Evolutionary conservation across 768 basidiomycete genomes (phyloP).

Genomic region (Serendipita sp.): DNA sequence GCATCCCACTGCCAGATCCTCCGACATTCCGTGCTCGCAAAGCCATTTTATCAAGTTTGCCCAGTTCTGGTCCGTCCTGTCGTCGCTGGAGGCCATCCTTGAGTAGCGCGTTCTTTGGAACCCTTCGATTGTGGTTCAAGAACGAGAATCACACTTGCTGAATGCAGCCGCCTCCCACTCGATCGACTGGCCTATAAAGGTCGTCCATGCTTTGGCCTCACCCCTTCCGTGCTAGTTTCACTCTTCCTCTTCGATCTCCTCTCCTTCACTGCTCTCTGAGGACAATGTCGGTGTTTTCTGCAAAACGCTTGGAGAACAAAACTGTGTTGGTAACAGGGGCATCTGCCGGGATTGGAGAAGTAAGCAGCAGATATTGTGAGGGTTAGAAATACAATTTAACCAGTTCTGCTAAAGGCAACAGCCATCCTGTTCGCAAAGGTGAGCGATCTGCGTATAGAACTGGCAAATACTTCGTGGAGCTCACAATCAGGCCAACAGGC

Average conservation of each 20-base stretch:
- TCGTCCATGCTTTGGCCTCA: no score
- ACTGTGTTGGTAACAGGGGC: slow-evolving; percentile 82
- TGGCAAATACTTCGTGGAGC: background rate
- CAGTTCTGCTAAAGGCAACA: slow-evolving; percentile 38
- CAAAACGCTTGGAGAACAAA: slow-evolving; percentile 64
- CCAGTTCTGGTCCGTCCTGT: slow-evolving; percentile 23
- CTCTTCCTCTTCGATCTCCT: background rate
- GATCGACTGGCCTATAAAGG: no score
- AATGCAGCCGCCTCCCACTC: no score
- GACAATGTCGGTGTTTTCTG: slow-evolving; percentile 65
- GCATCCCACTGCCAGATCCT: slow-evolving; percentile 34
- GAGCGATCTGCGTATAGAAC: slow-evolving; percentile 3
- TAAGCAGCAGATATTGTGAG: slow-evolving; percentile 22
- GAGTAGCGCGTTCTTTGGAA: background rate
- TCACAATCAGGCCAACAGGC: slow-evolving; percentile 27
- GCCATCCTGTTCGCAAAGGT: slow-evolving; percentile 83
- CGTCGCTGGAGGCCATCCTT: background rate
- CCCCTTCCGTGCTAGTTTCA: background rate
- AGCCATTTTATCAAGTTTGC: slow-evolving; percentile 37
- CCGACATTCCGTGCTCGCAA: slow-evolving; percentile 27
- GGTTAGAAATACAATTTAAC: background rate
- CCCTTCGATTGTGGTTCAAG: no score
- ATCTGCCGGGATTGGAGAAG: slow-evolving; percentile 78
- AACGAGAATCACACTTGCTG: no score
- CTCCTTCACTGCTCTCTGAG: background rate